A percentile compares a stretch with the other conserved stretches of the same genome.
phyloP scores from a whole-genome alignment of 257 asterid species.

The Jaltomata sinuosa region DNA sequence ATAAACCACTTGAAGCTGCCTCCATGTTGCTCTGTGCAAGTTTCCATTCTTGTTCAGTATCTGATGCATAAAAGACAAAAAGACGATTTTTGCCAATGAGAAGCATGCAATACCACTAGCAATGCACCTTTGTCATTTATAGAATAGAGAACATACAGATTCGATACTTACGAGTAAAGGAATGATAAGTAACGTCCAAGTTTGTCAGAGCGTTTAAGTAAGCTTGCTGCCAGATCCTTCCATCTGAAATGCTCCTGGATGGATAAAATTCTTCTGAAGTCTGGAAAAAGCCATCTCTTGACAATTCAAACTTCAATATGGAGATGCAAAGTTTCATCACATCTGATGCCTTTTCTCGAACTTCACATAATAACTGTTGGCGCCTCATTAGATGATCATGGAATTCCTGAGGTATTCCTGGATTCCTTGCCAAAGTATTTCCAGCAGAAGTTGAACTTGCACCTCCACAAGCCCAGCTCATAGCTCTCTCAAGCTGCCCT shows the following conservation, averaged over 20 bases:
- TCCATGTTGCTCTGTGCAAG: conserved; percentile 86
- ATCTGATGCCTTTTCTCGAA: conserved; percentile 73
- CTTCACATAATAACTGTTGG: conserved; percentile 58
- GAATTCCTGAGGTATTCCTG: conserved; percentile 85
- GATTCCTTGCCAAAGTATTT: conserved; percentile 45
- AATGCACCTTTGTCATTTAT: not conserved
- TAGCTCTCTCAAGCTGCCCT: conserved; percentile 98
- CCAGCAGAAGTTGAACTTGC: conserved; percentile 58
- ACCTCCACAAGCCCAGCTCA: conserved; percentile 99
- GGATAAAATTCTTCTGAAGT: conserved; percentile 41
- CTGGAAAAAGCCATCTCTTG: conserved; percentile 74
- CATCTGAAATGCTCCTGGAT: conserved; percentile 50
- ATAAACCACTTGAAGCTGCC: conserved; percentile 79
- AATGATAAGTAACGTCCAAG: conserved; percentile 71
- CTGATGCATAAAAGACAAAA: conserved; percentile 36
- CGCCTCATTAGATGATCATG: conserved; percentile 76
- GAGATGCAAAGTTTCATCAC: conserved; percentile 77
- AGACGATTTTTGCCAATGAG: conserved; percentile 8
- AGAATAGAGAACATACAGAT: not conserved
- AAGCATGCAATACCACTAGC: conserved; percentile 1
- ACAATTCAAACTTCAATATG: conserved; percentile 84
- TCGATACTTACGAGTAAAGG: conserved; percentile 66
- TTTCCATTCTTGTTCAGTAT: conserved; percentile 95
- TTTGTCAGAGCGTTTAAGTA: conserved; percentile 59
- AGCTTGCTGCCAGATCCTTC: conserved; percentile 82